Percentiles rank a stretch among this genome's conserved stretches.
phyloP scores from a whole-genome alignment of 2,329 filamentous ascomycete species.

The Annulohypoxylon truncatum region DNA sequence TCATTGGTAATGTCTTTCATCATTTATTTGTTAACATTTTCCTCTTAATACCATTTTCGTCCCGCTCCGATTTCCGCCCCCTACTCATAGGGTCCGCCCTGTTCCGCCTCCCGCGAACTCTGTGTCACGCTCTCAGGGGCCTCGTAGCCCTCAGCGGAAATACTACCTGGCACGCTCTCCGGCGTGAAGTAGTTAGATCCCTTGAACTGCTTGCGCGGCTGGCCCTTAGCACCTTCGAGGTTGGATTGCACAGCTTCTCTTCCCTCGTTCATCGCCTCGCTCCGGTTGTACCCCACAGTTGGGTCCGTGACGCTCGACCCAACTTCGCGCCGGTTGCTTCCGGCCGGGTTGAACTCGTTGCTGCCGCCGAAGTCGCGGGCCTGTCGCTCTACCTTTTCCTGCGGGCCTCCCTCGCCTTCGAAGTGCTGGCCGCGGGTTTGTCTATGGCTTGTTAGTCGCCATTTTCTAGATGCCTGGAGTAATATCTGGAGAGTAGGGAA shows the following conservation, averaged over 20 bases:
- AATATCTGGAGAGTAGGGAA: background rate
- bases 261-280: slow-evolving; percentile 52
- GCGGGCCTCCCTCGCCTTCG: slow-evolving; percentile 57
- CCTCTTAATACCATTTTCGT: background rate
- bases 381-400: slow-evolving; percentile 53
- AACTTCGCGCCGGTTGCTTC: slow-evolving; percentile 26
- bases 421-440: slow-evolving; percentile 59
- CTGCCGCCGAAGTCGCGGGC: slow-evolving; percentile 50
- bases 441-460: slow-evolving; percentile 45
- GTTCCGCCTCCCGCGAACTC: slow-evolving; percentile 47
- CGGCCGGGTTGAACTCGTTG: slow-evolving; percentile 50
- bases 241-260: slow-evolving; percentile 54
- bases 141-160: slow-evolving; percentile 56
- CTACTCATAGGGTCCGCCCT: slow-evolving; percentile 27
- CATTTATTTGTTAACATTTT: too few relatives aligned
- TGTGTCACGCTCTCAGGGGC: slow-evolving; percentile 57
- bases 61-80: background rate
- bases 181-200: slow-evolving; percentile 56
- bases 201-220: slow-evolving; percentile 55
- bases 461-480: background rate
- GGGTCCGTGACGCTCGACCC: slow-evolving; percentile 44
- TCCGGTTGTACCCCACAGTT: slow-evolving; percentile 47
- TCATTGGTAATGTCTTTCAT: too few relatives aligned
- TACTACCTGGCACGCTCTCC: slow-evolving; percentile 57
- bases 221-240: slow-evolving; percentile 52